Evolutionary conservation across 192 early-diverging fungal species (phyloP), one percentile per base, ranked within the genome.

Genomic region (Coemansia sp.): DNA sequence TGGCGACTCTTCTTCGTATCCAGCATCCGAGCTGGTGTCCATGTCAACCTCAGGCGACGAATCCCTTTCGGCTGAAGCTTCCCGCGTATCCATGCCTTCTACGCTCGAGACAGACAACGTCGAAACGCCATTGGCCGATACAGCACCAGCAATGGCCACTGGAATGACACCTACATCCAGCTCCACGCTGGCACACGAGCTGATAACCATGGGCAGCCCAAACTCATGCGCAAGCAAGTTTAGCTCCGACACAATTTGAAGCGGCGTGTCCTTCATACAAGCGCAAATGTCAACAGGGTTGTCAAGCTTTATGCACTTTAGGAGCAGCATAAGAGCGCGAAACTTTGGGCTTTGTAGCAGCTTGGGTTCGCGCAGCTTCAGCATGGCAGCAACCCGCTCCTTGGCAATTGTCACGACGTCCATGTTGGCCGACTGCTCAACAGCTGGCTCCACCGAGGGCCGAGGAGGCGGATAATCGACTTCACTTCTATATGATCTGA

Each of bases 11-110:
- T 59, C 50, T 1, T 62, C 68, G 27, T 64, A 71, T 5, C 63
- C 69, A 0, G 45, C 41, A 51, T 77, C 74, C 19, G 74, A 77
- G 59, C 69, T 70, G 3, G 69, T 77, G 23, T 77, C 74, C 74
- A 77, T 77, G 54, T 77, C 74, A 10, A 23, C 12, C 51, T 53
- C 51, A 0, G 20, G 20, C 1, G 51, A 53, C 20, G 51, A 53
- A 5, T 53, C 51, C 3, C 51, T 53, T 7, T 20, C 51, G 13
- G 13, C 51, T 22, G 24, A 53, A 9, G 20, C 12, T 18, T 20
- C 5, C 51, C 23, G 51, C 0, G 22, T 26, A 9, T 1, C 51
- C 20, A 23, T 23, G 2, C 14, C 23, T 35, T 54, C 50, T 11
- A 29, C 45, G 14, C 41, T 45, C 16, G 41, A 45, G 16, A 45